Evolutionary conservation across 2,329 filamentous ascomycete species (phyloP).

Genomic region (Lasiodiplodia sp.): DNA sequence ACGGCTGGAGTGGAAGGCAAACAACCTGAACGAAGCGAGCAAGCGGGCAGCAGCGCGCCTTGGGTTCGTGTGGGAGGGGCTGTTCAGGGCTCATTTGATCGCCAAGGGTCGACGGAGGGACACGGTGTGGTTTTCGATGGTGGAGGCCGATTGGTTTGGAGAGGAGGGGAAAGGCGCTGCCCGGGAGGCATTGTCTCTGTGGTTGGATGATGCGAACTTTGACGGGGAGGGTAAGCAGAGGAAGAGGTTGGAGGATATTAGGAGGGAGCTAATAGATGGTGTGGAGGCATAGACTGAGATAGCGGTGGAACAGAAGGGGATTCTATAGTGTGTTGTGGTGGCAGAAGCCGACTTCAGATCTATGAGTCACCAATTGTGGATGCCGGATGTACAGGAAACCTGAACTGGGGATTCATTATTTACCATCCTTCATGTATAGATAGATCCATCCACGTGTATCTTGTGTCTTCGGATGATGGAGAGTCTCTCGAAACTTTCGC

Average conservation of each 20-base stretch:
- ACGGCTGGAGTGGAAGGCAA: slow-evolving; percentile 71
- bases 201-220: slow-evolving; percentile 65
- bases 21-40: slow-evolving; percentile 63
- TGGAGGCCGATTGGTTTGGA: slow-evolving; percentile 65
- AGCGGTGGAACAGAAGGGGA: too few relatives aligned
- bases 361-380: too few relatives aligned
- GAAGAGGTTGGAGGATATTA: slow-evolving; percentile 51
- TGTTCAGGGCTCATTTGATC: slow-evolving; percentile 69
- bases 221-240: slow-evolving; percentile 61
- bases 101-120: slow-evolving; percentile 65
- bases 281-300: not conserved
- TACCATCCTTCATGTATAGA: too few relatives aligned
- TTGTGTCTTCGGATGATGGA: too few relatives aligned
- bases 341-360: not conserved
- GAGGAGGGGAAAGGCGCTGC: not conserved
- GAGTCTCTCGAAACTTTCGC: too few relatives aligned
- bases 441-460: too few relatives aligned
- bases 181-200: slow-evolving; percentile 56
- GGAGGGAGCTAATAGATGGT: slow-evolving; percentile 22
- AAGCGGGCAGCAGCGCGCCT: slow-evolving; percentile 62
- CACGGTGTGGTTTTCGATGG: slow-evolving; percentile 67
- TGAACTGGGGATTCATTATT: too few relatives aligned
- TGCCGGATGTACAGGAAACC: too few relatives aligned
- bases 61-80: slow-evolving; percentile 67
- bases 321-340: too few relatives aligned